Conservation (phyloP, 257 asterid species). For the Capsicum baccatum region DNA sequence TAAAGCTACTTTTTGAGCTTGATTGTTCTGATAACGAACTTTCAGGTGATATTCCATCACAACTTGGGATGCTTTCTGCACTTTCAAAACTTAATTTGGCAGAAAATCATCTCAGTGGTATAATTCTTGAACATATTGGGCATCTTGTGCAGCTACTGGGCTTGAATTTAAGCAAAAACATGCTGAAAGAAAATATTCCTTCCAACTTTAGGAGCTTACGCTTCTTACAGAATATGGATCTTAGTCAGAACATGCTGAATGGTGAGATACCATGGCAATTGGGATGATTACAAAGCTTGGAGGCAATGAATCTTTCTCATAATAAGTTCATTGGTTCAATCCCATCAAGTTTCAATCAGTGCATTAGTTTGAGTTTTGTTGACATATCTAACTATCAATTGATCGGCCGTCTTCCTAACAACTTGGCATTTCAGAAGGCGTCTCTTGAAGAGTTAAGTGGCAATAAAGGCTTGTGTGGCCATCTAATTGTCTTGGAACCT, state of each 20-base stretch:
- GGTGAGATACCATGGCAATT: conserved; percentile 42
- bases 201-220: conserved; percentile 28
- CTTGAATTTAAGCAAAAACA: conserved; percentile 43
- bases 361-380: conserved; percentile 28
- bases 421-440: conserved; percentile 37
- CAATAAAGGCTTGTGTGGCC: conserved; percentile 45
- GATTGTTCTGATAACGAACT: conserved; percentile 38
- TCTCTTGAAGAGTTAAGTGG: conserved; percentile 32
- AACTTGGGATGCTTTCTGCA: conserved; percentile 25
- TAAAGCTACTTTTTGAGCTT: conserved; percentile 28
- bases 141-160: background rate
- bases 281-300: conserved; percentile 26
- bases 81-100: conserved; percentile 37
- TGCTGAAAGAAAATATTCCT: conserved; percentile 36
- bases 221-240: conserved; percentile 34
- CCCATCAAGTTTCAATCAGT: conserved; percentile 34
- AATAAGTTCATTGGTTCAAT: conserved; percentile 47
- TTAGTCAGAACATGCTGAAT: conserved; percentile 40
- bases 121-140: conserved; percentile 41
- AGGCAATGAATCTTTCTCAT: conserved; percentile 40
- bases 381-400: conserved; percentile 48
- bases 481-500: conserved; percentile 33
- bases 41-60: conserved; percentile 41
- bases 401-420: conserved; percentile 46
- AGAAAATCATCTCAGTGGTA: conserved; percentile 37